phyloP scores from a whole-genome alignment of 371 early-diverging fungal species.

The Rhizomucor pusillus region DNA sequence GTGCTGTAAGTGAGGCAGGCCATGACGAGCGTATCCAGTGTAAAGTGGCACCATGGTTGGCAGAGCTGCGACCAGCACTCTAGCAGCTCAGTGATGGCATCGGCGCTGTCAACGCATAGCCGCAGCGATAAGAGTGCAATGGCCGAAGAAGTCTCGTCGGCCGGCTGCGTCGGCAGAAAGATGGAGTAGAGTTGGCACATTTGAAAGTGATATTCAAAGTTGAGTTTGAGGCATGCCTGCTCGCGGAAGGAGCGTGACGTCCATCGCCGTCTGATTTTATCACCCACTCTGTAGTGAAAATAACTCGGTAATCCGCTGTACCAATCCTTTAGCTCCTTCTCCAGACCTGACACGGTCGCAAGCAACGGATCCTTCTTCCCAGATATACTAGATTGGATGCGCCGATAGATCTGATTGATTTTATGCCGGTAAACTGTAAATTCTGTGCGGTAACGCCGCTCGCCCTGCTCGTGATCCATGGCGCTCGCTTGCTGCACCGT shows the following conservation, averaged over 20 bases:
- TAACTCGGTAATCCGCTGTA: slow-evolving; percentile 29
- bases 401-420: slow-evolving; percentile 39
- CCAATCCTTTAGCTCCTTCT: slow-evolving; percentile 41
- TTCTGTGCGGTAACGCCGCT: slow-evolving; percentile 32
- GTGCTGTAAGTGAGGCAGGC: slow-evolving; percentile 28
- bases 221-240: slow-evolving; percentile 47
- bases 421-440: slow-evolving; percentile 41
- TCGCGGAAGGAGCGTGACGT: slow-evolving; percentile 35
- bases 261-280: slow-evolving; percentile 24
- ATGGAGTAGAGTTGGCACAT: slow-evolving; percentile 41
- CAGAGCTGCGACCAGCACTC: slow-evolving; percentile 39
- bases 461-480: slow-evolving; percentile 24
- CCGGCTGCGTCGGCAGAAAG: slow-evolving; percentile 24
- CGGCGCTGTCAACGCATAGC: slow-evolving; percentile 31
- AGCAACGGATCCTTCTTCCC: slow-evolving; percentile 36
- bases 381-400: slow-evolving; percentile 27
- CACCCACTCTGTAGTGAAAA: slow-evolving; percentile 27
- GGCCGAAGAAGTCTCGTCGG: slow-evolving; percentile 11
- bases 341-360: slow-evolving; percentile 35
- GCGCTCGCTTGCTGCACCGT: slow-evolving; percentile 22
- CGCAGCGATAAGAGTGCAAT: slow-evolving; percentile 29
- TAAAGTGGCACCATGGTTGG: slow-evolving; percentile 51
- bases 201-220: slow-evolving; percentile 49
- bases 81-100: slow-evolving; percentile 35
- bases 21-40: slow-evolving; percentile 43